Evolutionary conservation across 129 eudicot genomes (phyloP).

Genomic region (Solidago caesia): DNA sequence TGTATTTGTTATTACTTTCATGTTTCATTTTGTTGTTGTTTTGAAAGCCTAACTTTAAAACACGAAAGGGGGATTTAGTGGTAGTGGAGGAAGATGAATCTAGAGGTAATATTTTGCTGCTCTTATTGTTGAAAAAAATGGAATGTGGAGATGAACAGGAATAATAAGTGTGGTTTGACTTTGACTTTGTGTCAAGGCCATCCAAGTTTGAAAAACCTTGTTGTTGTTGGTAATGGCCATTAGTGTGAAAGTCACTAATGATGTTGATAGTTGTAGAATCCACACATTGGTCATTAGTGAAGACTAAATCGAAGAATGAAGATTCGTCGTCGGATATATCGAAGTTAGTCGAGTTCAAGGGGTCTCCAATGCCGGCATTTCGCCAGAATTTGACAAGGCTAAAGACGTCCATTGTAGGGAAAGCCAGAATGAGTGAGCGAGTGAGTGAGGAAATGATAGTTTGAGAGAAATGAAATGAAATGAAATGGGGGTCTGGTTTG

Average conservation of each 20-base stretch:
- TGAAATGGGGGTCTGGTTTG: too few species aligned
- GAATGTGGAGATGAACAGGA: constrained; percentile 24
- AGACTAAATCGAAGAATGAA: constrained; percentile 70
- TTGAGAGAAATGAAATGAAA: constrained; percentile 1
- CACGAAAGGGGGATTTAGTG: constrained; percentile 44
- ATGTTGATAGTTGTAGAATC: constrained; percentile 26
- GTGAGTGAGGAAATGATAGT: too few species aligned
- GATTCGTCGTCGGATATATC: constrained; percentile 56
- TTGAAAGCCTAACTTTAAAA: constrained; percentile 52
- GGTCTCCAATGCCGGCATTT: constrained; percentile 34
- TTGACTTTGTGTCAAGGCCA: constrained; percentile 24
- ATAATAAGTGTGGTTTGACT: constrained; percentile 22
- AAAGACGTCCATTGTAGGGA: constrained; percentile 48
- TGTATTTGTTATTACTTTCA: neutral
- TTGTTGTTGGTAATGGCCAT: constrained; percentile 14
- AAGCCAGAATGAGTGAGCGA: constrained; percentile 21
- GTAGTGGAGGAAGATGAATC: constrained; percentile 40
- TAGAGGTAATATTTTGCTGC: constrained; percentile 25
- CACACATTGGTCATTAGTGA: constrained; percentile 22
- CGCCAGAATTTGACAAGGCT: constrained; percentile 74
- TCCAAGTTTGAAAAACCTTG: constrained; percentile 16
- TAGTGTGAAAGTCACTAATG: constrained; percentile 23
- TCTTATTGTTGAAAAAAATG: constrained; percentile 28
- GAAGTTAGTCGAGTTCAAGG: constrained; percentile 16
- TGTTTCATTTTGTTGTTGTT: constrained; percentile 22